These are phyloP conservation scores for Thermothielavioides terrestris DNA, from an alignment of 495 filamentous ascomycete genomes.

Conservation along the genomic window DNA sequence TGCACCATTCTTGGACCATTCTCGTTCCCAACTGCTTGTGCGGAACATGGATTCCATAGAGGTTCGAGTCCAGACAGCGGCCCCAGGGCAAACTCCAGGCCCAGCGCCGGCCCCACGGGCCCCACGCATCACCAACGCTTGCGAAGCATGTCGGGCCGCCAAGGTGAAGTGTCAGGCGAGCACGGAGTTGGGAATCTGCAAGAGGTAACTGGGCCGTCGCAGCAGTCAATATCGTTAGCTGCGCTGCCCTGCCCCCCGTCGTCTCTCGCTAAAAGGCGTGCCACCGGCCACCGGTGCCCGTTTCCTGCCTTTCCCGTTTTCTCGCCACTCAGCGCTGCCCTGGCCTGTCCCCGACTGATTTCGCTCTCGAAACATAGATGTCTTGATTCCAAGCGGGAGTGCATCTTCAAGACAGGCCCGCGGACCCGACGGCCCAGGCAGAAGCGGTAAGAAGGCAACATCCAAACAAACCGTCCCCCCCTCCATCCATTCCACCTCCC, in stretches of 20 bases:
- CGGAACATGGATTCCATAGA: neutral
- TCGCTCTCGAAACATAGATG: conserved; percentile 27
- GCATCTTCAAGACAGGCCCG: conserved; percentile 39
- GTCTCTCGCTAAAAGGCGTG: neutral
- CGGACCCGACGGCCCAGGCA: conserved; percentile 33
- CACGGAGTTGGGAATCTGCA: conserved; percentile 36
- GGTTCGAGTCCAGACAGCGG: neutral
- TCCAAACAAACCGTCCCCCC: neutral
- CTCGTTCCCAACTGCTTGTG: neutral
- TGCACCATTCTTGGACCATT: neutral
- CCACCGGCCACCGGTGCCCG: too few species aligned
- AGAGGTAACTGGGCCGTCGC: conserved; percentile 32
- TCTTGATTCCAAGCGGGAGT: conserved; percentile 41
- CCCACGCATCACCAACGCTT: conserved; percentile 34
- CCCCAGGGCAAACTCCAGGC: too few species aligned
- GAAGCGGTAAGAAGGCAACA: conserved; percentile 26
- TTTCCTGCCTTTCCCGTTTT: neutral
- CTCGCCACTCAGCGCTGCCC: neutral
- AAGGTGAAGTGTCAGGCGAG: conserved; percentile 40
- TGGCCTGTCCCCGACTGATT: neutral
- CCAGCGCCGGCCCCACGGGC: conserved; percentile 6
- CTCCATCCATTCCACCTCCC: neutral
- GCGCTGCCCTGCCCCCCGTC: neutral
- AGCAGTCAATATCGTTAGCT: neutral
- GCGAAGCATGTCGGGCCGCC: conserved; percentile 38